Percentiles rank a stretch among this genome's conserved stretches.
These are phyloP conservation scores for Mucor piriformis DNA, from an alignment of 371 early-diverging fungal genomes.

Conservation along the genomic window DNA sequence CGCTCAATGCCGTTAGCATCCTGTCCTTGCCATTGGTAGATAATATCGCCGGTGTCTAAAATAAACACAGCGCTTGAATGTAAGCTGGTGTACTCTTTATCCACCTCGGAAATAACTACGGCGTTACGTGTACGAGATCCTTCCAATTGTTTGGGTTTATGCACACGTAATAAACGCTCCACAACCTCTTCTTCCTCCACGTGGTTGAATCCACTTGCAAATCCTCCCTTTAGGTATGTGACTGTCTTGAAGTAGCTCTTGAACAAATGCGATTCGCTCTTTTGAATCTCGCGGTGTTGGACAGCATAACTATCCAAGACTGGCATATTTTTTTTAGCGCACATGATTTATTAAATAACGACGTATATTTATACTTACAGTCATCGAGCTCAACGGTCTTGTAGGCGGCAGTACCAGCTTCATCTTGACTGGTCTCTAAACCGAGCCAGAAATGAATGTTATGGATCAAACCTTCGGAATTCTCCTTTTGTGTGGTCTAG, in stretches of 20 bases:
- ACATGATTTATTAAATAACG: neutral
- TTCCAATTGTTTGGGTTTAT: constrained; percentile 46
- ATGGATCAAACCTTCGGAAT: constrained; percentile 64
- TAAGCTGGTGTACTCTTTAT: constrained; percentile 53
- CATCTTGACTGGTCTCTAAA: constrained; percentile 71
- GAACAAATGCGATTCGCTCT: constrained; percentile 67
- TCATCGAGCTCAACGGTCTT: constrained; percentile 89
- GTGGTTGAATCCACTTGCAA: constrained; percentile 79
- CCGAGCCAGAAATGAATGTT: constrained; percentile 91
- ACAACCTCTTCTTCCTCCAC: constrained; percentile 58
- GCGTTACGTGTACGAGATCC: constrained; percentile 47
- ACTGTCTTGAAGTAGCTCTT: constrained; percentile 67
- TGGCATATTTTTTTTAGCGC: constrained; percentile 19
- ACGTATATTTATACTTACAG: too few relatives aligned
- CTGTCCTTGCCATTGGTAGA: constrained; percentile 81
- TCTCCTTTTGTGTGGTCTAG: constrained; percentile 69
- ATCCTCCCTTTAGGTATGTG: constrained; percentile 71
- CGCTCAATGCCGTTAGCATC: constrained; percentile 68
- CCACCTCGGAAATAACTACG: constrained; percentile 71
- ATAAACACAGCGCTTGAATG: constrained; percentile 82
- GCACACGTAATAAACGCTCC: constrained; percentile 74
- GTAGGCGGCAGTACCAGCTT: constrained; percentile 90
- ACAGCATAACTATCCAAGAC: constrained; percentile 69
- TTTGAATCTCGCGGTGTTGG: constrained; percentile 83
- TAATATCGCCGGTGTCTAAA: constrained; percentile 67